Base-by-base conservation (phyloP, 2,329 filamentous ascomycete genomes). In the Didymella arachidicola region DNA sequence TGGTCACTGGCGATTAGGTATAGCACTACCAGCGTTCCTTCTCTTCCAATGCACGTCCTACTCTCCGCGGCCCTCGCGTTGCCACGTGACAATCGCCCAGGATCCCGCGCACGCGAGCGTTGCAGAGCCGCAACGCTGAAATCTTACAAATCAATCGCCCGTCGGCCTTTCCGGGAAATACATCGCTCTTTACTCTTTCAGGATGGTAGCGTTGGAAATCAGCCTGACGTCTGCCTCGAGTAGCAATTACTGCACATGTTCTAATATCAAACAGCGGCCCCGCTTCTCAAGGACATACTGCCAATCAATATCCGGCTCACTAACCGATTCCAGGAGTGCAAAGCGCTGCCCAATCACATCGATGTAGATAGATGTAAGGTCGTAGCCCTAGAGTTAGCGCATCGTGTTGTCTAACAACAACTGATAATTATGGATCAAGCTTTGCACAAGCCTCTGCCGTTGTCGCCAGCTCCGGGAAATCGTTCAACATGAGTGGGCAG, bases 1-100 rank as follows among this genome's bases (percentile, higher is more conserved):
- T 85, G 78, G 74, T 82, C 8, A 60, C 54, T 32, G 49, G 54
- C 26, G 63, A 64, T 22, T 65, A 65, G 46, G 25, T n/a, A 12
- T 26, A 26, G 19, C n/a, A 34, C 30, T 26, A 12, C 44, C 19
- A 22, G n/a, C 7, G 25, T 43, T 7, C 12, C 36, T 44, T n/a
- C 10, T 22, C 39, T 25, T 44, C 27, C 25, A 53, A 49, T 44
- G 45, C 18, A 45, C 2, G 2, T 43, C 14, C 25, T 12, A 3
- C 32, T 45, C 16, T 30, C 44, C 44, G 44, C 44, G 36, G 49
- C 36, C 3, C 26, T 30, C 44, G 49, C 39, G 26, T 34, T 34
- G 16, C 3, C 27, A n/a, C 4, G 25, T 25, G 10, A 4, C 22
- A 10, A 5, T 12, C 41, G 32, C 11, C 30, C 46, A 29, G 36